Conservation (phyloP, 2,329 filamentous ascomycete genomes). For the Diatrype stigma region DNA sequence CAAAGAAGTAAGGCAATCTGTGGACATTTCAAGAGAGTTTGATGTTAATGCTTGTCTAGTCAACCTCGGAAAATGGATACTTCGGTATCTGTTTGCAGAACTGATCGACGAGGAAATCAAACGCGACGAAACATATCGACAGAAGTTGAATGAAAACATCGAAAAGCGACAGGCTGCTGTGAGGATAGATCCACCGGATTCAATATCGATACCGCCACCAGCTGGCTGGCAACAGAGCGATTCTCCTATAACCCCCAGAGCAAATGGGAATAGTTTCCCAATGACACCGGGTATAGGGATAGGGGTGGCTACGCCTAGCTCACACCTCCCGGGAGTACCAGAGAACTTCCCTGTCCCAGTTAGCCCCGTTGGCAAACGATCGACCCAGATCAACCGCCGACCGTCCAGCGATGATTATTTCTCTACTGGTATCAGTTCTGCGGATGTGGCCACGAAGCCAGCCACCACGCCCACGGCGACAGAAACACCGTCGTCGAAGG, state of each 20-base stretch:
- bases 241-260: conserved; percentile 55
- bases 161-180: conserved; percentile 55
- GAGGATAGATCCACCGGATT: conserved; percentile 55
- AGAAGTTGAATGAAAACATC: conserved; percentile 59
- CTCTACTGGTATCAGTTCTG: conserved; percentile 53
- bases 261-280: conserved; percentile 60
- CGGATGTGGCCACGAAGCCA: conserved; percentile 42
- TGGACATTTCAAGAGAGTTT: neutral
- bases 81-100: conserved; percentile 85
- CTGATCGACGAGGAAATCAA: conserved; percentile 87
- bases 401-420: conserved; percentile 77
- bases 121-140: conserved; percentile 71
- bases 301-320: conserved; percentile 65
- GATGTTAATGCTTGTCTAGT: conserved; percentile 48
- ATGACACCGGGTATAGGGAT: conserved; percentile 75
- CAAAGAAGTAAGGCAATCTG: conserved; percentile 70
- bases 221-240: conserved; percentile 37
- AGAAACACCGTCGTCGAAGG: conserved; percentile 35
- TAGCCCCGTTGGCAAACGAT: conserved; percentile 50
- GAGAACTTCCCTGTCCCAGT: conserved; percentile 41
- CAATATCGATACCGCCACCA: conserved; percentile 45
- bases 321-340: conserved; percentile 42
- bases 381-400: conserved; percentile 53
- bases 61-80: conserved; percentile 93
- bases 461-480: conserved; percentile 43